phyloP scores from a whole-genome alignment of 345 rosid species.

The Brassica incana region DNA sequence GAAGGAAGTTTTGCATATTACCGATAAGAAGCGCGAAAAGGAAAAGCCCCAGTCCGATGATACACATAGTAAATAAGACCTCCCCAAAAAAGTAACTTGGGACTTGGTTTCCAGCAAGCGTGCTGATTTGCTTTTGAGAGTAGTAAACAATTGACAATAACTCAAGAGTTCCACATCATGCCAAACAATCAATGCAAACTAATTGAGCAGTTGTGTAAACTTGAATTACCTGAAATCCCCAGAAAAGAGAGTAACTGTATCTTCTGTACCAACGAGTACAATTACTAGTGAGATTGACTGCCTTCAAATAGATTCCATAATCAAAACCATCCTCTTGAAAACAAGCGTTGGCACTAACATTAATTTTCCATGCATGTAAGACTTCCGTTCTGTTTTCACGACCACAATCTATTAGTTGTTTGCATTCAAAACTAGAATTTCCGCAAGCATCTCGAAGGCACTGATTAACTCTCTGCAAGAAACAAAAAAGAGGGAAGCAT shows the following conservation, averaged over 20 bases:
- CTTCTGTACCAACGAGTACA: not conserved
- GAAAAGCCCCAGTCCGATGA: not conserved
- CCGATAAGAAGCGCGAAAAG: not conserved
- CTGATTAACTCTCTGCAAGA: not conserved
- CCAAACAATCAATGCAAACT: not conserved
- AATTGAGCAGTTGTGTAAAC: not conserved
- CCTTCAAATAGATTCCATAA: not conserved
- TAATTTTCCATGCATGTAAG: not conserved
- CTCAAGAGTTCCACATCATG: not conserved
- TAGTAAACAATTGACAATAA: not conserved
- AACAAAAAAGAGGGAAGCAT: not conserved
- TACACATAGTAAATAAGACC: not conserved
- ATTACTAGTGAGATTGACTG: not conserved
- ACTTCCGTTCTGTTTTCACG: not conserved
- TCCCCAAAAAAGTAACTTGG: not conserved
- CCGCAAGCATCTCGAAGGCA: not conserved
- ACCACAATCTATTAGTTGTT: not conserved
- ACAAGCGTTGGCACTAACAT: not conserved
- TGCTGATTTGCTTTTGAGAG: not conserved
- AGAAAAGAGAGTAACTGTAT: not conserved
- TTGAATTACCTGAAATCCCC: not conserved
- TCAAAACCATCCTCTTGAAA: not conserved
- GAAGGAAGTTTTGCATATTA: not conserved
- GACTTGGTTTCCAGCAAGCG: not conserved
- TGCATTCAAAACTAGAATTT: not conserved